Evolutionary conservation across 306 rosid species (phyloP), one percentile per base, ranked within the genome.

Genomic region (Quercus alba): DNA sequence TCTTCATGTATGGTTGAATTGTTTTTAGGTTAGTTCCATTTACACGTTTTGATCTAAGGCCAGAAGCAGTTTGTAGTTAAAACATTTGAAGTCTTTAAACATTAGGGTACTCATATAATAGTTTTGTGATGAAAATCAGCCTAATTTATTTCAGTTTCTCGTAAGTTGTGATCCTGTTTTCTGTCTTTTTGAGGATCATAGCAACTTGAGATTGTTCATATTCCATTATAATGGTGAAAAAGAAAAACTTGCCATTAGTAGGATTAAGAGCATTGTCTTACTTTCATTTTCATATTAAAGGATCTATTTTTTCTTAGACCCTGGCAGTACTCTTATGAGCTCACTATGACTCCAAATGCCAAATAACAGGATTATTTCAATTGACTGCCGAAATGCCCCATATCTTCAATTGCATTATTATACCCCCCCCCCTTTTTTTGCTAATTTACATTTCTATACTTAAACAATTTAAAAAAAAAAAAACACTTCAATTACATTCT

Each of bases 221-320:
- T 49, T 49, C 54, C 54, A 49, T 10, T 49, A 1, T 49, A 49
- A 49, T 13, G 17, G 54, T 12, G 54, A 49, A 49, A 49, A 49
- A 13, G 61, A 3, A 7, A 81, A 64, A 72, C 44, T 75, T 83
- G 44, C 19, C 44, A 21, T 69, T 23, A 62, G 51, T 82, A 21
- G 78, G 26, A 78, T 70, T 8, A 56, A 38, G 28, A 80, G 55
- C 78, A 74, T 61, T 49, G 54, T 67, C 72, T 67, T 23, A 9
- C 25, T 3, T 3, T 46, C 52, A 67, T 1, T 35, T 18, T 33
- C 25, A 2, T 35, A 33, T 38, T 35, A n/a, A 35, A 68, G 38
- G 71, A 7, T 64, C 71, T 20, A 64, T 18, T 64, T 21, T 61
- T 5, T 25, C 46, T 30, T 30, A 64, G 44, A 64, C 23, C 5